Conservation (phyloP, 495 filamentous ascomycete species). For the Neurospora intermedia region DNA sequence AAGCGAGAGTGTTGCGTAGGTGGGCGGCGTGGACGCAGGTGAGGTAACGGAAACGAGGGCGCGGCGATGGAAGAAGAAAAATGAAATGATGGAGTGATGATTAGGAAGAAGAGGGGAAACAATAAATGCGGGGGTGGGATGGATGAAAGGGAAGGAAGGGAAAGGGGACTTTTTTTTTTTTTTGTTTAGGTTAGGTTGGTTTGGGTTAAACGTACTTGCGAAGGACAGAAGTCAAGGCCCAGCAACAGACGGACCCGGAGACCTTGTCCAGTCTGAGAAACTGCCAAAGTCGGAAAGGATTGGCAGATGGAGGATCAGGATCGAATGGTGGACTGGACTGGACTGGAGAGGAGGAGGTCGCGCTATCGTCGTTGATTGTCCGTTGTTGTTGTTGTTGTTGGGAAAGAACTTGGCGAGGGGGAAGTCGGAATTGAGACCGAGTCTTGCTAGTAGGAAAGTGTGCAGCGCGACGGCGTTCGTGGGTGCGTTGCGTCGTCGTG, state of each 20-base stretch:
- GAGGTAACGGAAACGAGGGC: neutral
- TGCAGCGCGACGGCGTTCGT: neutral
- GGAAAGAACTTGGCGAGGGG: neutral
- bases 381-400: neutral
- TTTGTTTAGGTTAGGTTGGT: neutral
- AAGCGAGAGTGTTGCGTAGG: neutral
- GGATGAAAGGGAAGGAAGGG: conserved; percentile 1
- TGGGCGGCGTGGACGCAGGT: neutral
- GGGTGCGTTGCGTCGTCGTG: neutral
- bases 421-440: neutral
- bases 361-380: neutral
- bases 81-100: neutral
- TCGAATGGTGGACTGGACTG: neutral
- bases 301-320: neutral
- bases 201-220: neutral
- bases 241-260: neutral
- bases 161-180: neutral
- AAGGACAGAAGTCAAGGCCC: neutral
- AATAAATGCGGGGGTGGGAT: neutral
- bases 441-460: neutral
- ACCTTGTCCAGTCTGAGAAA: neutral
- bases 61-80: neutral
- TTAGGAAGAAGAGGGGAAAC: neutral
- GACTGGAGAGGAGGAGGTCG: neutral
- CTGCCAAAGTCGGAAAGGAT: neutral